A percentile compares a stretch with the other conserved stretches of the same genome.
phyloP scores from a whole-genome alignment of 2,329 filamentous ascomycete genomes.

The Fusarium devonianum region DNA sequence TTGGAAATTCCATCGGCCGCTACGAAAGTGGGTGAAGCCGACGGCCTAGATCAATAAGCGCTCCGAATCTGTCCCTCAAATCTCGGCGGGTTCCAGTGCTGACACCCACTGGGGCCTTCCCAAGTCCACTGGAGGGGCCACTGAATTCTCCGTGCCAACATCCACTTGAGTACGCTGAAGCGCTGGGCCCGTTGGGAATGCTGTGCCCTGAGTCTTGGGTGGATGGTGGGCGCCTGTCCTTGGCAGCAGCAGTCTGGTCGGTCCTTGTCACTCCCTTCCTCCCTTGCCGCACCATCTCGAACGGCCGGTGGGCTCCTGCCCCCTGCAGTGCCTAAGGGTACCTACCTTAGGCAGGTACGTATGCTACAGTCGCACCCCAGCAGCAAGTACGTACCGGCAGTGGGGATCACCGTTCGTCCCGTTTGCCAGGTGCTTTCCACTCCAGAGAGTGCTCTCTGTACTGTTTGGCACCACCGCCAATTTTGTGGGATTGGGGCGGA shows the following conservation, averaged over 20 bases:
- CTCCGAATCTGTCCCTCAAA: background rate
- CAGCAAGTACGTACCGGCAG: slow-evolving; percentile 23
- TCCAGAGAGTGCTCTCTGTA: slow-evolving; percentile 7
- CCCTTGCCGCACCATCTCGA: slow-evolving; percentile 38
- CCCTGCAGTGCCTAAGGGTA: background rate
- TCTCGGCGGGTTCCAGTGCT: slow-evolving; percentile 8
- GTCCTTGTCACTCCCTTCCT: slow-evolving; percentile 19
- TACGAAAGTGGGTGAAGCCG: slow-evolving; percentile 10
- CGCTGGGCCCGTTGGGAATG: slow-evolving; percentile 2
- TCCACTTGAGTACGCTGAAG: slow-evolving; percentile 9
- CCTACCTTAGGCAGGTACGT: slow-evolving; percentile 26
- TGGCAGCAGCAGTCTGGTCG: slow-evolving; percentile 10
- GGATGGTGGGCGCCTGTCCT: background rate
- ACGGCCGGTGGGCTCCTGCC: slow-evolving; percentile 17
- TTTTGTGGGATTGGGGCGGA: slow-evolving; percentile 15
- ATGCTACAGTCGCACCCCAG: no score
- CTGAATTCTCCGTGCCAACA: no score
- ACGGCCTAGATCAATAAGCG: no score
- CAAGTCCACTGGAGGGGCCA: background rate
- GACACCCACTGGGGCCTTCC: background rate
- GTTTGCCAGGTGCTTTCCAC: slow-evolving; percentile 21
- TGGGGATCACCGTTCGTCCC: slow-evolving; percentile 35
- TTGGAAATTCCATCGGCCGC: slow-evolving; percentile 18
- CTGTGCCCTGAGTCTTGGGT: slow-evolving; percentile 6
- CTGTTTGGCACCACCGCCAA: slow-evolving; percentile 8